These are phyloP conservation scores for Sporothrix euskadiensis DNA, from an alignment of 2,329 filamentous ascomycete species.

Conservation along the genomic window DNA sequence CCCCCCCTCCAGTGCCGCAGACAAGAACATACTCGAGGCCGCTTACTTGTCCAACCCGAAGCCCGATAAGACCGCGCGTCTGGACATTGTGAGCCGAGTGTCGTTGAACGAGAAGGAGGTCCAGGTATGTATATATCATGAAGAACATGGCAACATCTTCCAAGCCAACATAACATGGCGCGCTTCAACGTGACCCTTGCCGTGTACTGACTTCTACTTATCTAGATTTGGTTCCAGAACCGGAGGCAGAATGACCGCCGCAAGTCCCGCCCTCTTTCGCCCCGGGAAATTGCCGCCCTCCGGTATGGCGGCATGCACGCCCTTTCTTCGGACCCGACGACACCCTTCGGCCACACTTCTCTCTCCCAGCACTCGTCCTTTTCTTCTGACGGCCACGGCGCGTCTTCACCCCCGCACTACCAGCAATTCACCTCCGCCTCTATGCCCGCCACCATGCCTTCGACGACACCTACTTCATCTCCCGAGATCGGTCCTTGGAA, in stretches of 20 bases:
- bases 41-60: constrained; percentile 85
- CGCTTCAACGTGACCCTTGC: constrained; percentile 18
- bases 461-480: constrained; percentile 34
- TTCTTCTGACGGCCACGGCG: constrained; percentile 28
- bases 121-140: constrained; percentile 63
- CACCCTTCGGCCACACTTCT: constrained; percentile 33
- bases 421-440: constrained; percentile 26
- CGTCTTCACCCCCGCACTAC: constrained; percentile 31
- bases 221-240: constrained; percentile 96
- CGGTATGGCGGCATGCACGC: constrained; percentile 57
- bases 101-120: constrained; percentile 94
- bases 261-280: constrained; percentile 79
- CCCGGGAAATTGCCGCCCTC: constrained; percentile 70
- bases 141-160: neutral
- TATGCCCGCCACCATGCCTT: constrained; percentile 18
- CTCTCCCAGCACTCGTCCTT: constrained; percentile 29
- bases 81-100: constrained; percentile 80
- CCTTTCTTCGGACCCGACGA: constrained; percentile 49
- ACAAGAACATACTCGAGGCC: constrained; percentile 83
- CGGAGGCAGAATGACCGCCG: constrained; percentile 88
- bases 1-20: constrained; percentile 65
- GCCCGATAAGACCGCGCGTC: constrained; percentile 84
- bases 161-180: neutral
- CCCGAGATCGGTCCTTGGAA: constrained; percentile 35
- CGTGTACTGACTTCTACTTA: constrained; percentile 7